A percentile compares a stretch with the other conserved stretches of the same genome.
phyloP scores from a whole-genome alignment of 305 asterid genomes.

The Fraxinus angustifolia region DNA sequence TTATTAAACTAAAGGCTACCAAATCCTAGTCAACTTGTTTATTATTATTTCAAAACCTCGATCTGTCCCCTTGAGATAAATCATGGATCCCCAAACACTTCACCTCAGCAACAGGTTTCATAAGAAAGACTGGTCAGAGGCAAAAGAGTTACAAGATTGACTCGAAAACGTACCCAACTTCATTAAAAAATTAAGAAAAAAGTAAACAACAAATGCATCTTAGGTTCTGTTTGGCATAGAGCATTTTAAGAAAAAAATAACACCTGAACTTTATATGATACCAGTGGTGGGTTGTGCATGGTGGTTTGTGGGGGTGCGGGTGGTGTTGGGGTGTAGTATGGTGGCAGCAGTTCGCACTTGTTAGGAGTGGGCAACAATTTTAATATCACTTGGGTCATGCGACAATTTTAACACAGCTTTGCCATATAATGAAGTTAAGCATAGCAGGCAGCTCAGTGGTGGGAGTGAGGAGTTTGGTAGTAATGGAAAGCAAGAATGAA shows the following conservation, averaged over 20 bases:
- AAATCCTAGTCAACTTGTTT: background rate
- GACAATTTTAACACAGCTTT: background rate
- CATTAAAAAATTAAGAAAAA: background rate
- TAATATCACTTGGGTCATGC: background rate
- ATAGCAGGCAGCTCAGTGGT: background rate
- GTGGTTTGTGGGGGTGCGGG: background rate
- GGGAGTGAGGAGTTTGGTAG: background rate
- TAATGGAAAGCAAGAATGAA: background rate
- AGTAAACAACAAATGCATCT: background rate
- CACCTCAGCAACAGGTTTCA: conserved; percentile 11
- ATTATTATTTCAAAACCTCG: background rate
- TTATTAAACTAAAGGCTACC: background rate
- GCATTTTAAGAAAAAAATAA: background rate
- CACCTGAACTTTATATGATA: background rate
- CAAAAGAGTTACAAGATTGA: conserved; percentile 3
- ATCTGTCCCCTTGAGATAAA: conserved; percentile 12
- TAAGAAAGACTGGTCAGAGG: conserved; percentile 6
- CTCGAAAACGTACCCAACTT: conserved; percentile 10
- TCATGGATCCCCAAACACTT: conserved; percentile 4
- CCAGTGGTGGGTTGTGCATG: background rate
- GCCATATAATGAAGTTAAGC: background rate
- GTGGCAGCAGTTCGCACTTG: background rate
- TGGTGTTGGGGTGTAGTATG: background rate
- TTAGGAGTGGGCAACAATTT: background rate
- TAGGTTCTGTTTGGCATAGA: background rate